phyloP scores from a whole-genome alignment of 148 eudicot species.

The Rhododendron mucronatum region DNA sequence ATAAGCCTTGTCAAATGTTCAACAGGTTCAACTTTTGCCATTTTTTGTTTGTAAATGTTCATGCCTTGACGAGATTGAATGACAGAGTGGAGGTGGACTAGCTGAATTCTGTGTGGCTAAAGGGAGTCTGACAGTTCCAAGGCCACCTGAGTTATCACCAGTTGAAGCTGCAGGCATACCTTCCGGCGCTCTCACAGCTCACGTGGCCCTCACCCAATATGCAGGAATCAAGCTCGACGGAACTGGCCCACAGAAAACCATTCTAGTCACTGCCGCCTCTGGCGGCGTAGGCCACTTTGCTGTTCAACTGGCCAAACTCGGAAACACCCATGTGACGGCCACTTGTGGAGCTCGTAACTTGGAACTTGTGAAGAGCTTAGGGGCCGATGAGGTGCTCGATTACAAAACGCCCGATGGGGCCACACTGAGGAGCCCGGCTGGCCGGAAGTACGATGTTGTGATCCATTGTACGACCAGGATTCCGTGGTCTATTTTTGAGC shows the following conservation, averaged over 20 bases:
- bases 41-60: not conserved
- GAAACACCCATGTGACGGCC: conserved; percentile 48
- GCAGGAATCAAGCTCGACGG: conserved; percentile 45
- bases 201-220: conserved; percentile 26
- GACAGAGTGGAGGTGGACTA: conserved; percentile 39
- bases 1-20: too few relatives aligned
- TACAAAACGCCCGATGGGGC: conserved; percentile 51
- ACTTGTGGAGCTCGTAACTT: conserved; percentile 58
- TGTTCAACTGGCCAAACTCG: conserved; percentile 51
- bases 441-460: conserved; percentile 43
- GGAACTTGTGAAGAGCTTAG: conserved; percentile 42
- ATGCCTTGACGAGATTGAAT: not conserved
- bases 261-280: conserved; percentile 52
- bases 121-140: conserved; percentile 24
- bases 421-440: conserved; percentile 47
- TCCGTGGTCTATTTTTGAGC: conserved; percentile 51
- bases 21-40: not conserved
- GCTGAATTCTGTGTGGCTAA: conserved; percentile 39
- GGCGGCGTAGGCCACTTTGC: conserved; percentile 62
- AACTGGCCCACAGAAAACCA: conserved; percentile 29
- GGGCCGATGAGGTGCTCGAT: conserved; percentile 55
- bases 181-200: conserved; percentile 42
- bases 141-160: conserved; percentile 53
- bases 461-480: conserved; percentile 35
- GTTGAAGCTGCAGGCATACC: conserved; percentile 44